Evolutionary conservation across 768 basidiomycete species (phyloP), one percentile per base, ranked within the genome.

Genomic region (Tremella fuciformis): DNA sequence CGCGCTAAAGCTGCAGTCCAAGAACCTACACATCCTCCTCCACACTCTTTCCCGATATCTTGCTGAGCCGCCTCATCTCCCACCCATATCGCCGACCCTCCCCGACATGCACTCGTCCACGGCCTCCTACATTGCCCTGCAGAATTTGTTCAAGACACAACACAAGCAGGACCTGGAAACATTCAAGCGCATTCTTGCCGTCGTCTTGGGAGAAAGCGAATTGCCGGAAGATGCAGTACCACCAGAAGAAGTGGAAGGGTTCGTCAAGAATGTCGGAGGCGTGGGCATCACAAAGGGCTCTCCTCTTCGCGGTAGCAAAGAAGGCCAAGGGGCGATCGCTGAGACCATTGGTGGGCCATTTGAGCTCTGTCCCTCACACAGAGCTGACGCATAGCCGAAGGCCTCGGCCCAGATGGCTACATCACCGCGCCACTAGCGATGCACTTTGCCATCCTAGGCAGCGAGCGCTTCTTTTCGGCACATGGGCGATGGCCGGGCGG

Each of bases 91-190:
- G 2, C 84, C 88, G 47, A 83, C 89, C 0, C 81, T 98, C 9
- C 94, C 94, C 0, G 94, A 99, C 78, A 97, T 99, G 90, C 93
- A 93, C 73, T 86, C 92, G 16, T 87, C 87, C 70, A 96, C 96
- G 4, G 72, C 79, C 19, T 82, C 82, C 55, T 98, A 97, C 73
- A 86, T 96, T 49, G 81, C 84, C 16, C 81, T 99, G 13, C 93
- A 97, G 73, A 85, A 81, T 41, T 73, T 98, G 58, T 99, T 93
- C 80, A 89, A 88, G 69, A 71, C 81, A 6, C 84, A 85, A 53
- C 87, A 91, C 1, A 64, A 67, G 42, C 59, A 56, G 1, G 80
- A 80, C 57, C 58, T 78, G 13, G 54, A 58, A 0, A 50, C 58
- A 16, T 72, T 77, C 60, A 55, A 58, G 22, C 13, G 15, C 0